Conservation (phyloP, 169 alveolate species). For the Plasmodium falciparum region DNA sequence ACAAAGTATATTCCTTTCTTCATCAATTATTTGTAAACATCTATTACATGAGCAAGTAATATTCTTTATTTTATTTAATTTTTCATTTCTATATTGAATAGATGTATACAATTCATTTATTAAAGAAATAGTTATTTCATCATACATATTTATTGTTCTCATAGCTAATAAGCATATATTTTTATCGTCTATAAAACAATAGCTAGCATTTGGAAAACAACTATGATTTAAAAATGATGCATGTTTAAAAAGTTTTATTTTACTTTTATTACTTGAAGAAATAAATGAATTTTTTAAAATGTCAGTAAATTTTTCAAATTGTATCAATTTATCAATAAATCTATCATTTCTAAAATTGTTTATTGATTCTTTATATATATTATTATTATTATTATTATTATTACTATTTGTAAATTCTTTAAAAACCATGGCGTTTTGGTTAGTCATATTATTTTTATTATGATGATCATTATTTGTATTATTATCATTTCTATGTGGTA, state of each 20-base stretch:
- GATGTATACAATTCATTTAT: slow-evolving; percentile 70
- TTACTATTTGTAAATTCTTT: neutral
- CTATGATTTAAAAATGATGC: slow-evolving; percentile 57
- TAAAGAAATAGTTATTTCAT: slow-evolving; percentile 58
- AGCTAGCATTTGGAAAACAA: slow-evolving; percentile 74
- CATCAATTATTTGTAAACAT: slow-evolving; percentile 74
- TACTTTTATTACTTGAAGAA: slow-evolving; percentile 45
- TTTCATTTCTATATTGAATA: slow-evolving; percentile 38
- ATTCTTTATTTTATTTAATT: slow-evolving; percentile 44
- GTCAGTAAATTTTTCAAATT: slow-evolving; percentile 70
- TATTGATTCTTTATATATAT: slow-evolving; percentile 2
- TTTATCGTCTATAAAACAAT: slow-evolving; percentile 47
- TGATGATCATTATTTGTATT: neutral
- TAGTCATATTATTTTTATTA: neutral
- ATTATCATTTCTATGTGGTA: neutral
- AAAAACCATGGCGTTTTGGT: neutral
- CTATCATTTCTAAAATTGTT: slow-evolving; percentile 5
- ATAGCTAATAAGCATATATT: slow-evolving; percentile 67
- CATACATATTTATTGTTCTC: slow-evolving; percentile 73
- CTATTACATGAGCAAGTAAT: slow-evolving; percentile 57
- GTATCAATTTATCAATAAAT: slow-evolving; percentile 30
- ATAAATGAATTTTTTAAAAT: slow-evolving; percentile 71
- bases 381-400: slow-evolving; percentile 1
- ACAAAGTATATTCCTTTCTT: slow-evolving; percentile 70
- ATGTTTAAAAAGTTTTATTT: slow-evolving; percentile 47